Base-by-base conservation (phyloP, 2,329 filamentous ascomycete genomes). In the Exophiala sp. region DNA sequence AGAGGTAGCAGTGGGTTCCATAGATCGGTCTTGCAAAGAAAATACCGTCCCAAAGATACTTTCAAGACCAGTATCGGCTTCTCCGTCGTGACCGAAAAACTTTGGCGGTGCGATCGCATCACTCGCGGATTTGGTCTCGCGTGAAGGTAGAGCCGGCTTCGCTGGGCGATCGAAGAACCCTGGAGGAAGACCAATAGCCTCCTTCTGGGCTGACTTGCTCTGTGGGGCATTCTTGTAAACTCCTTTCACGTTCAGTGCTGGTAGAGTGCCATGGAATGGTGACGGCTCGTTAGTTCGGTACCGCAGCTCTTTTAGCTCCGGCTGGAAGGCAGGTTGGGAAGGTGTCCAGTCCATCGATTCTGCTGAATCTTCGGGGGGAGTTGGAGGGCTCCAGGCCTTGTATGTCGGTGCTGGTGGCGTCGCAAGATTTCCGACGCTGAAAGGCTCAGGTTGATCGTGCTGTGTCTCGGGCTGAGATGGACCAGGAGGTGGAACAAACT, bases 341-440 rank as follows among this genome's bases (percentile, higher is more conserved):
- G 73, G 73, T 27, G 70, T 71, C 73, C 73, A 76, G 52, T 76
- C 73, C 73, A 76, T 75, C 35, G 65, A 65, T 52, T 73, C 71
- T 14, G 58, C 61, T 18, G 58, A 56, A 29, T 63, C 61, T 21
- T 58, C 52, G 10, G 59, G 58, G 24, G 55, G 57, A 43, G 70
- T 69, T 3, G 66, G 65, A 11, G 68, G 67, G 43, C 66, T 67
- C 16, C 68, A 69, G 16, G 66, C 61, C 40, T 62, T 62, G 43
- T 68, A 63, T 27, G 62, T 49, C n/a, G 57, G 54, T 43, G 59
- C 50, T 19, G 57, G 48, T 24, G 57, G 51, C 11, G 55, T 54
- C 16, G 60, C 52, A 39, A 62, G 49, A 27, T 44, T 62, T 13
- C 44, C 59, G 55, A 47, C 63, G 56, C 21, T 66, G 65, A 50